Evolutionary conservation across 352 stramenopile species (phyloP), one percentile per base, ranked within the genome.

Genomic region (Thraustochytrium sp.): DNA sequence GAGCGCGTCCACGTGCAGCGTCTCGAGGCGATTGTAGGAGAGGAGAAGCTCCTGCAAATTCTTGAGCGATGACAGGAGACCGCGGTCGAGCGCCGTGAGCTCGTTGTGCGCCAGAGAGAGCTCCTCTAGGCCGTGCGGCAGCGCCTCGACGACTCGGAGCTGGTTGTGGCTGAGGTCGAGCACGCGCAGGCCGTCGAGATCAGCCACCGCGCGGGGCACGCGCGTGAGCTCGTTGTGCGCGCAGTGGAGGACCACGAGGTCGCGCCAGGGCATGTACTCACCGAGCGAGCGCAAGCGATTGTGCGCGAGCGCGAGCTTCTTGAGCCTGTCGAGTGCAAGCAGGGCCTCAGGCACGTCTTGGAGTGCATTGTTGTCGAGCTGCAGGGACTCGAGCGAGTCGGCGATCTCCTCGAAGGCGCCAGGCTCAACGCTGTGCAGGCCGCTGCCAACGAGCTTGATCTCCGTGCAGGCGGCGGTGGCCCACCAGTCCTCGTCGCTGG

Each of bases 301-400:
- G 9, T 75, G 42, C 1, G 65, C 11, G 29, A 61, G 13, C 11
- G 49, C 31, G 26, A 77, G 65, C 31, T 77, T 77, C 13, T 31
- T 11, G 65, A 77, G 65, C 40, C 16, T 26, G 9, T 77, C 65
- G 34, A 77, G 65, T 13, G 36, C 42, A 18, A 23, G 13, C 16
- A 77, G 65, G 11, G 65, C 65, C 29, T 46, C 65, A 0, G 65
- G 65, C 29, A 77, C 8, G 31, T 31, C 23, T 26, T 62, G 26
- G 34, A 77, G 42, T 11, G 68, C 49, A 36, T 77, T 77, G 46
- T 77, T 75, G 34, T 77, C 65, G 21, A 77, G 49, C 34, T 62
- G 65, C 40, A 77, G 23, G 21, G 34, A 13, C 11, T 5, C 16
- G 23, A 77, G 40, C 40, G 65, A 64, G 8, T 77, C 65, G 42